These are phyloP conservation scores for Stramenopiles sp. DNA, from an alignment of 352 stramenopile genomes.

Conservation along the genomic window DNA sequence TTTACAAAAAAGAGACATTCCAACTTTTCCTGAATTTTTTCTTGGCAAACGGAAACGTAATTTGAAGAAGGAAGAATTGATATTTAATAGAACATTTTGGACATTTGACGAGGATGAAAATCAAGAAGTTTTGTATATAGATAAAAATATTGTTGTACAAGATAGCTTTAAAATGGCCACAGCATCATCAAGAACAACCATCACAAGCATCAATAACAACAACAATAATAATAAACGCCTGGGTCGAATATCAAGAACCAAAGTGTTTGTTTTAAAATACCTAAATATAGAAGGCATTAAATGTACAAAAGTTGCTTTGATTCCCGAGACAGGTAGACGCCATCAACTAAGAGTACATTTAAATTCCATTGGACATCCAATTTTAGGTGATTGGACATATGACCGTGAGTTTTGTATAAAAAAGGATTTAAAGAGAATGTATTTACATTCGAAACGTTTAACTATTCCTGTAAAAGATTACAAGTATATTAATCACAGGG, in stretches of 20 bases:
- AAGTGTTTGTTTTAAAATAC: not conserved
- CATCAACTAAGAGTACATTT: slow-evolving; percentile 84
- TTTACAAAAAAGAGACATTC: not conserved
- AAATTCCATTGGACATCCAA: slow-evolving; percentile 61
- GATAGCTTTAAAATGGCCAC: not conserved
- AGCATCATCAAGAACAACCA: no score
- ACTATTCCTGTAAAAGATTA: not conserved
- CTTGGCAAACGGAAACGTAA: not conserved
- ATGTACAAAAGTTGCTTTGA: slow-evolving; percentile 20
- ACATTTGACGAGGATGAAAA: not conserved
- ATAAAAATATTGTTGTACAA: not conserved
- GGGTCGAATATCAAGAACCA: not conserved
- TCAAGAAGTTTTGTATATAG: not conserved
- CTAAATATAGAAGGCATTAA: not conserved
- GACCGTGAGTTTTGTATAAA: not conserved
- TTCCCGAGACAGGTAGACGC: slow-evolving; percentile 52
- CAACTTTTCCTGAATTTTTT: not conserved
- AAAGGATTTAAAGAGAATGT: not conserved
- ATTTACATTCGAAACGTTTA: not conserved
- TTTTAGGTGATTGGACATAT: slow-evolving; percentile 53
- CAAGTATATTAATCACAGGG: not conserved
- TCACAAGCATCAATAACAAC: no score
- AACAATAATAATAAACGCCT: not conserved
- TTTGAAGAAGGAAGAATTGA: not conserved
- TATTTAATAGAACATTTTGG: not conserved